A percentile compares a stretch with the other conserved stretches of the same genome.
Conservation (phyloP, 495 filamentous ascomycete species). For the Penicillium macrosclerotiorum region DNA sequence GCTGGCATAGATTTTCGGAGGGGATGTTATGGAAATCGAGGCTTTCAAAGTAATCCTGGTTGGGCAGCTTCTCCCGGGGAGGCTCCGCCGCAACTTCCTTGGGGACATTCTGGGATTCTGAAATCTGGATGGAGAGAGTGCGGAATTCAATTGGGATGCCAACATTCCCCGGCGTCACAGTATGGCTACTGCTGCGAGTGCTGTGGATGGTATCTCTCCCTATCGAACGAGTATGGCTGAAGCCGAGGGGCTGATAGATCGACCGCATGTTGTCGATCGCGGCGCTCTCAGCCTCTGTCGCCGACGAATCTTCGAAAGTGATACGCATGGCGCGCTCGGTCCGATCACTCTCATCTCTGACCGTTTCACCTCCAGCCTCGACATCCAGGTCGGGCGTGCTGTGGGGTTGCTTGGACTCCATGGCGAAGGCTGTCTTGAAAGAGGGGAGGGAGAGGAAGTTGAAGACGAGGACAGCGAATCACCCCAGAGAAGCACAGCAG, state of each 20-base stretch:
- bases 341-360: slow-evolving; percentile 14
- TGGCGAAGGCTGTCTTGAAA: slow-evolving; percentile 7
- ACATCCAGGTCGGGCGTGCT: slow-evolving; percentile 16
- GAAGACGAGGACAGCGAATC: slow-evolving; percentile 14
- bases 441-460: neutral
- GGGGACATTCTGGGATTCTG: slow-evolving; percentile 36
- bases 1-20: slow-evolving; percentile 26
- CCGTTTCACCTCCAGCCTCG: slow-evolving; percentile 14
- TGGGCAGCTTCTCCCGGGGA: slow-evolving; percentile 25
- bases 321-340: slow-evolving; percentile 16
- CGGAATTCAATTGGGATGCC: slow-evolving; percentile 46
- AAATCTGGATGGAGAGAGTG: slow-evolving; percentile 45
- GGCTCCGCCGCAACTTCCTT: slow-evolving; percentile 15
- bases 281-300: slow-evolving; percentile 13
- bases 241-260: slow-evolving; percentile 18
- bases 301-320: slow-evolving; percentile 21
- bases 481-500: slow-evolving; percentile 11
- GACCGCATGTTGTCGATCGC: slow-evolving; percentile 13
- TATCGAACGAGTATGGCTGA: slow-evolving; percentile 19
- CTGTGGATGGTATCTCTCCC: slow-evolving; percentile 25
- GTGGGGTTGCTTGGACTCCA: slow-evolving; percentile 7
- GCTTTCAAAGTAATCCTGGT: slow-evolving; percentile 42
- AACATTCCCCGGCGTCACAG: slow-evolving; percentile 9
- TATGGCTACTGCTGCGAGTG: slow-evolving; percentile 10
- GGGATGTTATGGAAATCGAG: slow-evolving; percentile 37